Evolutionary conservation across 164 flowering plant genomes (phyloP).

Genomic region (Nymphaea colorata): DNA sequence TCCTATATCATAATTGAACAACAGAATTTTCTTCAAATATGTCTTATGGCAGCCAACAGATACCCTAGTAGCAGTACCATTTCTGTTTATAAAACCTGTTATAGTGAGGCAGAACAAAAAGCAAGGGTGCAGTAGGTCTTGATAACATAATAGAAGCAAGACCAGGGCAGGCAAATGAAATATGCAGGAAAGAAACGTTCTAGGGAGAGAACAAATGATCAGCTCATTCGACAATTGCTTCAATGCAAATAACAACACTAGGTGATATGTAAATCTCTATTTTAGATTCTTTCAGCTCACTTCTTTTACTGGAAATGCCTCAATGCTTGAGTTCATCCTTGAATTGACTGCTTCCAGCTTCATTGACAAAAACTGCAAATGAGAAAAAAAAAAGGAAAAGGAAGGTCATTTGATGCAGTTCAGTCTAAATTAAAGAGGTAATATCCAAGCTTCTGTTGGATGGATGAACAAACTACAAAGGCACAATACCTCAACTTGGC

Average conservation of each 20-base stretch:
- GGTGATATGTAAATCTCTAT: neutral
- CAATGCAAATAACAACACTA: neutral
- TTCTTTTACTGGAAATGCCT: conserved; percentile 60
- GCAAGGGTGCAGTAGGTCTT: too few species aligned
- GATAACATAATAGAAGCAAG: too few species aligned
- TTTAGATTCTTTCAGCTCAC: conserved; percentile 34
- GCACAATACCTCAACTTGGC: conserved; percentile 64
- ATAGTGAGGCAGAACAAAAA: too few species aligned
- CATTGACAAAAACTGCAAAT: conserved; percentile 82
- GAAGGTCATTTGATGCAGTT: neutral
- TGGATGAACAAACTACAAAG: neutral
- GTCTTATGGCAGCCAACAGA: too few species aligned
- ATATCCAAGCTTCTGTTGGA: too few species aligned
- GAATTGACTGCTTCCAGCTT: conserved; percentile 95
- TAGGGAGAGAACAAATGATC: neutral
- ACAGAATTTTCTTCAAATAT: too few species aligned
- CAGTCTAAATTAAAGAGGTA: neutral
- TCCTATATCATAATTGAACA: too few species aligned
- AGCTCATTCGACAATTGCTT: too few species aligned
- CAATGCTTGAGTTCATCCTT: conserved; percentile 39
- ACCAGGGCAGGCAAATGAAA: neutral
- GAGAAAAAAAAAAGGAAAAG: conserved; percentile 1
- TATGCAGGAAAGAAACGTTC: neutral
- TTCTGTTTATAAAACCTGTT: too few species aligned
- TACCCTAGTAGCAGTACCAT: too few species aligned